Conservation (phyloP, 2,329 filamentous ascomycete species). For the Diaporthe eres region DNA sequence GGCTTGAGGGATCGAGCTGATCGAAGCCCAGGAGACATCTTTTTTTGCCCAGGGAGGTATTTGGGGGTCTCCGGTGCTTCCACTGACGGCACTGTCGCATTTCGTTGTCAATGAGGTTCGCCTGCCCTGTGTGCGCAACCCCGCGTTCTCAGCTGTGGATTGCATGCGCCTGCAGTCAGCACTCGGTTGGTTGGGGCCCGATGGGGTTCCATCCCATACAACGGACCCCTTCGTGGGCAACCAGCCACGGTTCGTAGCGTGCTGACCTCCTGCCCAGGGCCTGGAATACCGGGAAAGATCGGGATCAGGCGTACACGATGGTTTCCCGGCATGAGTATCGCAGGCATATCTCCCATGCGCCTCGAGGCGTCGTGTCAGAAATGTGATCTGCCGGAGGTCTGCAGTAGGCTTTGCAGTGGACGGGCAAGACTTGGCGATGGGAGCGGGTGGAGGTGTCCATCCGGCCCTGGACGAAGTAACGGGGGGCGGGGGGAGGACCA, state of each 20-base stretch:
- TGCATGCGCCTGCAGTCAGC: constrained; percentile 35
- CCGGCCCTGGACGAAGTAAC: neutral
- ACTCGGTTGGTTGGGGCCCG: constrained; percentile 11
- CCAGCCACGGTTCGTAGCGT: constrained; percentile 4
- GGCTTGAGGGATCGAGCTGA: constrained; percentile 22
- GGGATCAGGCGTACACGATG: constrained; percentile 7
- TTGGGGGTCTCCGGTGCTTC: constrained; percentile 20
- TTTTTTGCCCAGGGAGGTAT: neutral
- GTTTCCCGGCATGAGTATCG: neutral
- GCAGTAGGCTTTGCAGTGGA: neutral
- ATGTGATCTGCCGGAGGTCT: neutral
- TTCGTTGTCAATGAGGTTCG: neutral
- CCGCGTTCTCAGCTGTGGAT: constrained; percentile 29
- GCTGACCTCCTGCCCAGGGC: neutral
- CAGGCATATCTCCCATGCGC: neutral
- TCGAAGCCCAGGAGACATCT: neutral
- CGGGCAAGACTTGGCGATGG: constrained; percentile 20
- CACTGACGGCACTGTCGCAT: constrained; percentile 3
- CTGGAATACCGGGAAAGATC: constrained; percentile 16
- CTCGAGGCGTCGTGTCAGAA: neutral
- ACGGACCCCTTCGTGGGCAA: constrained; percentile 17
- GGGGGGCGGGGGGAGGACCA: neutral
- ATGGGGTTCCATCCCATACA: constrained; percentile 3
- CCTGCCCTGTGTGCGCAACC: constrained; percentile 4
- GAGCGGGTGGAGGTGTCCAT: constrained; percentile 15